A percentile compares a stretch with the other conserved stretches of the same genome.
phyloP scores from a whole-genome alignment of 169 alveolate genomes.

The Plasmodium falciparum region DNA sequence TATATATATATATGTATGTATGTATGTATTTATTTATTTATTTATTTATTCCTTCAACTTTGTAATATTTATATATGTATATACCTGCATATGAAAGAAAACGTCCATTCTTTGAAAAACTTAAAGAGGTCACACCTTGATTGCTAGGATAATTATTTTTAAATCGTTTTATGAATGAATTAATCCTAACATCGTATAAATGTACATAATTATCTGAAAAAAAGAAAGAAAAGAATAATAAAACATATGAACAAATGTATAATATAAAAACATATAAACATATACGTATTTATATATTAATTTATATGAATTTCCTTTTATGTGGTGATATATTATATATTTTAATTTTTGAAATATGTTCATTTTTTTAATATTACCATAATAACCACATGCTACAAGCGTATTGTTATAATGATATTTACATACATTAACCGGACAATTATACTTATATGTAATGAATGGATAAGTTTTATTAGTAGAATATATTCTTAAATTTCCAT shows the following conservation, averaged over 20 bases:
- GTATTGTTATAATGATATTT: constrained; percentile 71
- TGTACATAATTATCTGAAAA: constrained; percentile 64
- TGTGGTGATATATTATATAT: neutral
- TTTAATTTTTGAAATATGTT: neutral
- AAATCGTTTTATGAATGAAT: constrained; percentile 56
- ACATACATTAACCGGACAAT: constrained; percentile 52
- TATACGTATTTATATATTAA: neutral
- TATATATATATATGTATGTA: neutral
- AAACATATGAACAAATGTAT: neutral
- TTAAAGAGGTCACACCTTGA: constrained; percentile 70
- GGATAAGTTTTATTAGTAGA: constrained; percentile 75
- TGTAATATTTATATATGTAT: neutral
- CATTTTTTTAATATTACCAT: constrained; percentile 27
- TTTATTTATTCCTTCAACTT: no score
- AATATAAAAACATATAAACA: constrained; percentile 4
- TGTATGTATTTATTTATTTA: no score
- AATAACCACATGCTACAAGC: constrained; percentile 63
- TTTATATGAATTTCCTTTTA: neutral
- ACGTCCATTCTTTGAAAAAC: constrained; percentile 69
- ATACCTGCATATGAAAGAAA: constrained; percentile 68
- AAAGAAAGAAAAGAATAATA: neutral
- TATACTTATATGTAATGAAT: constrained; percentile 57
- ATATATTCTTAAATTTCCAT: constrained; percentile 72
- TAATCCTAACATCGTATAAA: constrained; percentile 55
- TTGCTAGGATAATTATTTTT: constrained; percentile 69